phyloP scores from a whole-genome alignment of 75 land plant species.

The Sequoiadendron giganteum region DNA sequence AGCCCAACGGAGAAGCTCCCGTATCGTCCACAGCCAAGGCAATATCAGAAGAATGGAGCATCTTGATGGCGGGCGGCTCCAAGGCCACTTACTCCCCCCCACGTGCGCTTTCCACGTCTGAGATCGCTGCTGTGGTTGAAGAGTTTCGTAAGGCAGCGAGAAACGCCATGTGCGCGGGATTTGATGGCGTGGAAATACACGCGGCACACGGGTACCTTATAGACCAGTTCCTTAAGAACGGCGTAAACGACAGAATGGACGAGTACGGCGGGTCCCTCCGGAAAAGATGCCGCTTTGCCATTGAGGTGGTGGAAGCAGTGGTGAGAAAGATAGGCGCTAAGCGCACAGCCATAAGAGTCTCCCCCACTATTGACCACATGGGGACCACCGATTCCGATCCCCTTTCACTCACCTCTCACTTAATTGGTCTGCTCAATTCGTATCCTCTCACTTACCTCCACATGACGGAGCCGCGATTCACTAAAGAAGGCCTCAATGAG shows the following conservation, averaged over 20 bases:
- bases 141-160: constrained; percentile 57
- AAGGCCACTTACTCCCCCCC: constrained; percentile 33
- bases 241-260: constrained; percentile 77
- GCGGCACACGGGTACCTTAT: constrained; percentile 85
- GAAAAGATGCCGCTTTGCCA: constrained; percentile 66
- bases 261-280: constrained; percentile 68
- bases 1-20: constrained; percentile 63
- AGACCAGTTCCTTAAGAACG: constrained; percentile 88
- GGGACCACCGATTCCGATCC: constrained; percentile 70
- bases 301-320: constrained; percentile 42
- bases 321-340: constrained; percentile 49
- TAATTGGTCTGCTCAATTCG: constrained; percentile 47
- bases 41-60: constrained; percentile 47
- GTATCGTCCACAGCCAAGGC: constrained; percentile 64
- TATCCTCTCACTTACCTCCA: constrained; percentile 57
- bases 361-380: constrained; percentile 78
- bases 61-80: constrained; percentile 48
- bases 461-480: constrained; percentile 77
- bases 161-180: constrained; percentile 70
- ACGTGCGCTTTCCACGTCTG: constrained; percentile 36
- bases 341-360: constrained; percentile 61
- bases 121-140: constrained; percentile 44
- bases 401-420: constrained; percentile 40
- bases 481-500: constrained; percentile 40
- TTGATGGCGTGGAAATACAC: constrained; percentile 88